Conservation (phyloP, 306 rosid species). For the Dicorynia guianensis region DNA sequence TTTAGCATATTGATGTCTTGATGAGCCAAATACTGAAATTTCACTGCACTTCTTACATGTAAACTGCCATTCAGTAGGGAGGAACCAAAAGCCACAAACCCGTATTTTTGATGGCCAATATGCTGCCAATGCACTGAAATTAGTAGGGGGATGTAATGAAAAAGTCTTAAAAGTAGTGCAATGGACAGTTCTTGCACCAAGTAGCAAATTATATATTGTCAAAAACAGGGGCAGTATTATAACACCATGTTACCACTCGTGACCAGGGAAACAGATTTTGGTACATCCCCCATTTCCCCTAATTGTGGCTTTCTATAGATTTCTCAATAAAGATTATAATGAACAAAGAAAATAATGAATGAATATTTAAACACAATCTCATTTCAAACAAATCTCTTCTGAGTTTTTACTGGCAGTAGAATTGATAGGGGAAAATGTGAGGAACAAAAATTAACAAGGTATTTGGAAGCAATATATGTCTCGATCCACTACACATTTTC, state of each 20-base stretch:
- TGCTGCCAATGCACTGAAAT: conserved; percentile 51
- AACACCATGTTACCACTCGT: background rate
- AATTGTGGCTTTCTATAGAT: conserved; percentile 1
- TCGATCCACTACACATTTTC: conserved; percentile 23
- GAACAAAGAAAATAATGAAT: background rate
- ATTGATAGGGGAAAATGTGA: background rate
- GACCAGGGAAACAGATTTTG: background rate
- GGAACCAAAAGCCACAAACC: conserved; percentile 88
- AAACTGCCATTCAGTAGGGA: conserved; percentile 79
- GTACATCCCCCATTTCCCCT: background rate
- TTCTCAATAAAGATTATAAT: background rate
- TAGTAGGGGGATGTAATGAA: conserved; percentile 34
- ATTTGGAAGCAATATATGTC: background rate
- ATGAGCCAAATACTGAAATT: conserved; percentile 46
- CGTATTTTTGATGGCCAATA: conserved; percentile 77
- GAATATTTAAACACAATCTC: conserved; percentile 19
- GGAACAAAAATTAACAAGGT: background rate
- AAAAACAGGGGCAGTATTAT: background rate
- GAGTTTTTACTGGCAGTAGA: conserved; percentile 11
- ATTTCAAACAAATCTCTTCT: conserved; percentile 7
- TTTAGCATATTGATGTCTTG: conserved; percentile 42
- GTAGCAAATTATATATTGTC: conserved; percentile 15
- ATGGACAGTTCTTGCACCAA: conserved; percentile 19
- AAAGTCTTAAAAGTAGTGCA: conserved; percentile 1
- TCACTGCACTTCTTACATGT: conserved; percentile 74